Evolutionary conservation across 257 asterid genomes (phyloP), one percentile per base, ranked within the genome.

Genomic region (Solanum megistacrolobum): DNA sequence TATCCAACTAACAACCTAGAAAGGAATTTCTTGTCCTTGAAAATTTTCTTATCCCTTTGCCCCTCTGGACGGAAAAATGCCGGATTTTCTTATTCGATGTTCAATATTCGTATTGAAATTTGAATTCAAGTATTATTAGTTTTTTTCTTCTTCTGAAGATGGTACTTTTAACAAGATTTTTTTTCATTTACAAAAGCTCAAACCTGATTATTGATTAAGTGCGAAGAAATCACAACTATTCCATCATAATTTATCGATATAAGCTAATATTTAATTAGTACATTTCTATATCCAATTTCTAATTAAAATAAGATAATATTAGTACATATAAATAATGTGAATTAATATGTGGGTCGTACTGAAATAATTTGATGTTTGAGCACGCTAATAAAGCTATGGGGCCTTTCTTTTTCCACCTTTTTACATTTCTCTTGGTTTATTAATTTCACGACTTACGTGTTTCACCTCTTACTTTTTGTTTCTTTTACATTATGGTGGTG

Each of bases 341-440:
- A 55, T 55, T 55, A 89, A 86, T 72, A 72, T 48, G 90, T 90
- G 88, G 87, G 87, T 85, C 88, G 83, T 60, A 89, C 87, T 85
- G 86, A 87, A 90, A 83, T 88, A 83, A 87, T 79, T 89, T 85
- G 87, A 38, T 89, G 60, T 84, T 27, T 84, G 86, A 84, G 88
- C 92, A 92, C 92, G 94, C 92, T 89, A 74, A 83, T 90, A 92
- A 92, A 91, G 93, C 68, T 68, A 90, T 85, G 91, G 92, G 91
- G 86, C 18, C 55, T 78, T 46, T 11, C 21, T 18, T 81, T 48
- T 29, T 46, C 65, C 46, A 2, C 14, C 11, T 14, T 43, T 16
- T 79, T 27, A 46, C 20, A 29, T 29, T 81, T 46, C 69, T 81
- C 10, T 81, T 81, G 69, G 18, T 81, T 81, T 81, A 48, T 48